Evolutionary conservation across 352 stramenopile genomes (phyloP).

Genomic region (Pythium rhizo-oryzae): DNA sequence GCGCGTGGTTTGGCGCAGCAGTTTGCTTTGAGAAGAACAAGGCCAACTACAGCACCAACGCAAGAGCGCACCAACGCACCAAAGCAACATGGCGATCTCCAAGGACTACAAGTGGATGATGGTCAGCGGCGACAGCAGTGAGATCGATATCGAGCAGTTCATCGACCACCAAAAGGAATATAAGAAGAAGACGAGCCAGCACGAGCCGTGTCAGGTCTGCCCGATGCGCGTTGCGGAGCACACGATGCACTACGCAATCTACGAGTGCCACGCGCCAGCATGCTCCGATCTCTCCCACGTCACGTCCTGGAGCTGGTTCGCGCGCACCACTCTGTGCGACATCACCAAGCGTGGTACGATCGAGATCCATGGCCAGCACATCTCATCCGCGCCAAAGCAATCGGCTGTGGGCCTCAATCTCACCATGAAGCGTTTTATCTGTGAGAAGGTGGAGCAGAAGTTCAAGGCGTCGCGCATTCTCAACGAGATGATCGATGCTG

Average conservation of each 20-base stretch:
- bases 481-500: constrained; percentile 19
- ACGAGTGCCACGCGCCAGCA: constrained; percentile 1
- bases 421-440: constrained; percentile 14
- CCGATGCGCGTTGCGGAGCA: not conserved
- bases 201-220: constrained; percentile 9
- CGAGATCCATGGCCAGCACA: constrained; percentile 1
- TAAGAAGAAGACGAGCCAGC: constrained; percentile 13
- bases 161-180: constrained; percentile 7
- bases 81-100: not conserved
- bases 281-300: not conserved
- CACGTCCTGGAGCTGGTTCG: constrained; percentile 1
- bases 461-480: constrained; percentile 14
- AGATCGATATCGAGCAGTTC: constrained; percentile 19
- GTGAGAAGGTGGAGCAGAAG: constrained; percentile 1
- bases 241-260: constrained; percentile 14
- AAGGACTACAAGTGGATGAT: not conserved
- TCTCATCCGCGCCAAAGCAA: not conserved
- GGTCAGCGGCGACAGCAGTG: not conserved
- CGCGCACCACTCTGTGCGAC: constrained; percentile 5
- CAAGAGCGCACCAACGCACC: not conserved
- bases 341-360: constrained; percentile 6
- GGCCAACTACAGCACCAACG: not conserved
- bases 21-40: not conserved
- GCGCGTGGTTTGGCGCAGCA: not conserved
- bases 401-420: constrained; percentile 4